These are phyloP conservation scores for Eremomyces bilateralis DNA, from an alignment of 495 filamentous ascomycete genomes.

Conservation along the genomic window DNA sequence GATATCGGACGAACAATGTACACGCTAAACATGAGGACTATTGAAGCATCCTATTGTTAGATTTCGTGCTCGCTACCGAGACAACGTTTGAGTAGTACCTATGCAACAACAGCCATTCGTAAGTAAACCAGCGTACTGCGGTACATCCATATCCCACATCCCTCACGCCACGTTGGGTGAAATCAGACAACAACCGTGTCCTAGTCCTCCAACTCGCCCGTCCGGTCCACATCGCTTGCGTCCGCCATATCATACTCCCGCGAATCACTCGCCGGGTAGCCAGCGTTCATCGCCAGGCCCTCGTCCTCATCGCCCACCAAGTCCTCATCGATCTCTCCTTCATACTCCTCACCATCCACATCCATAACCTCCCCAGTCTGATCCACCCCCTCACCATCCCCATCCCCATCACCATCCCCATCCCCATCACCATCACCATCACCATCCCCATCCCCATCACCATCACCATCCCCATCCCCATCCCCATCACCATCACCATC, in stretches of 20 bases:
- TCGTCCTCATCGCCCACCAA: background rate
- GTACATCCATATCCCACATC: too few relatives aligned
- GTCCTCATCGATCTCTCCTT: background rate
- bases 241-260: constrained; percentile 3
- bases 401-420: constrained; percentile 1
- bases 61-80: too few relatives aligned
- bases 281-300: constrained; percentile 1
- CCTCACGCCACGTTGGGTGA: too few relatives aligned
- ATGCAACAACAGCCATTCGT: too few relatives aligned
- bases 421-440: constrained; percentile 1
- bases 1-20: too few relatives aligned
- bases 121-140: too few relatives aligned
- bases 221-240: background rate
- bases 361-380: background rate
- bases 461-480: background rate
- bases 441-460: background rate
- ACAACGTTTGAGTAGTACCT: too few relatives aligned
- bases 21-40: too few relatives aligned
- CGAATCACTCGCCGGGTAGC: background rate
- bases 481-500: background rate
- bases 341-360: background rate
- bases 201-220: background rate
- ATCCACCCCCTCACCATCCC: background rate
- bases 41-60: too few relatives aligned
- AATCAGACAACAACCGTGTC: too few relatives aligned